Base-by-base conservation (phyloP, 495 filamentous ascomycete genomes). In the Cercophora samala region DNA sequence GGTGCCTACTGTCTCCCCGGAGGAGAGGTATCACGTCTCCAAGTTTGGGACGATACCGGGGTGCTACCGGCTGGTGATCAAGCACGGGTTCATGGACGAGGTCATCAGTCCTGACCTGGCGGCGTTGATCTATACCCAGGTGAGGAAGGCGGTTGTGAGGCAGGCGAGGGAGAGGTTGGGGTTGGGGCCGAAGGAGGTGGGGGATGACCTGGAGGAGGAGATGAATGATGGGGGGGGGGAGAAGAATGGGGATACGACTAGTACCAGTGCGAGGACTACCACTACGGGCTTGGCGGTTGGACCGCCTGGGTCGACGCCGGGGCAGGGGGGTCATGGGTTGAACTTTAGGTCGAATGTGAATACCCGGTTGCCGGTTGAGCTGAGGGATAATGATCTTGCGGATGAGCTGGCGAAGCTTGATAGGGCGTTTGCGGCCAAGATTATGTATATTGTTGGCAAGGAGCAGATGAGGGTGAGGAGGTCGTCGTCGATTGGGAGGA, bases 391-490 rank as follows among this genome's bases (percentile, higher is more conserved):
- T 5, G 75, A 77, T 22, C 53, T 77, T 2, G 71, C 74, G 23
- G 71, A 62, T 1, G 76, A 82, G 46, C 71, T 86, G 3, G 79
- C 76, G 0, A 71, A 76, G 15, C 70, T 90, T 6, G 80, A 85
- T 23, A 69, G 71, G 18, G 87, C 87, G 0, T 85, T 80, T 59
- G 77, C 79, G 60, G 80, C 82, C 18, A 84, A 88, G 67, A 80
- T 86, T 15, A 73, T 89, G 5, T 89, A 90, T 69, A 84, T 91
- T 22, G 79, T 90, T 25, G 88, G 88, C 25, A 91, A 90, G 72
- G 87, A 91, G 69, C 81, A 87, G 73, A 80, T 91, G 80, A 79
- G 79, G 51, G 79, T 90, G 65, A 69, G 74, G 25, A 52, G 69
- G 18, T 37, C 22, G 4, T 62, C 25, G 37, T 59, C 75, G 6